Percentiles rank a stretch among this genome's conserved stretches.
Evolutionary conservation across 2,329 filamentous ascomycete genomes (phyloP).

Genomic region (Fusarium nodosum): DNA sequence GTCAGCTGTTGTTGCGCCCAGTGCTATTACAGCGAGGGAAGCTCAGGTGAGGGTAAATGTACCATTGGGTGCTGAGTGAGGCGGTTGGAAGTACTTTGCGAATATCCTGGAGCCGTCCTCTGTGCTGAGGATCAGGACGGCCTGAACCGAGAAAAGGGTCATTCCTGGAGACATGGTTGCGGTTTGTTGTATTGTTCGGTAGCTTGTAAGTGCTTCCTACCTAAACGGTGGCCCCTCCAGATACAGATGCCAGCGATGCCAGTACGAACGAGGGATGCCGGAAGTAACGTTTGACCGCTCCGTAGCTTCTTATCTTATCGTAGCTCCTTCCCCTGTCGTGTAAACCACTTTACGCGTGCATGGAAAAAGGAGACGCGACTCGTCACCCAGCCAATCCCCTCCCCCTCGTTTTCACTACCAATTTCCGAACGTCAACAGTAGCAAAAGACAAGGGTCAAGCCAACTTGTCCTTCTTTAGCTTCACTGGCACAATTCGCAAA

Average conservation of each 20-base stretch:
- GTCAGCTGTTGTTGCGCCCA: constrained; percentile 49
- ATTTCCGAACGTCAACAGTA: constrained; percentile 46
- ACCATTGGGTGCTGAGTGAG: constrained; percentile 62
- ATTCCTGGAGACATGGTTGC: constrained; percentile 77
- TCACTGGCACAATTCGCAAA: constrained; percentile 22
- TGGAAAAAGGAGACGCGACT: constrained; percentile 44
- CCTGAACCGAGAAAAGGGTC: constrained; percentile 82
- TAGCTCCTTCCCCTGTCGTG: constrained; percentile 30
- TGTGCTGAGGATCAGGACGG: constrained; percentile 81
- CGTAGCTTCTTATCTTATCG: constrained; percentile 28
- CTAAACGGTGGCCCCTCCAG: constrained; percentile 51
- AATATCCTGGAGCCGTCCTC: constrained; percentile 94
- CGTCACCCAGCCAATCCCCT: constrained; percentile 47
- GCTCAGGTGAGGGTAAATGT: constrained; percentile 43
- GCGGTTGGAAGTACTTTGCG: constrained; percentile 88
- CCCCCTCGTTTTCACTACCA: constrained; percentile 47
- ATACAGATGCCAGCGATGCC: constrained; percentile 50
- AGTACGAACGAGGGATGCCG: constrained; percentile 42
- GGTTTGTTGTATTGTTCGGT: constrained; percentile 37
- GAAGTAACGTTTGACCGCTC: constrained; percentile 53
- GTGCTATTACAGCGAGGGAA: constrained; percentile 30
- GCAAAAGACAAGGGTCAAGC: constrained; percentile 29
- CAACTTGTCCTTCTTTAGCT: constrained; percentile 19
- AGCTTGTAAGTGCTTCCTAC: constrained; percentile 37
- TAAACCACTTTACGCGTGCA: constrained; percentile 60